Conservation (phyloP, 1,284 basidiomycete species). For the Ceratobasidium papillatum region DNA sequence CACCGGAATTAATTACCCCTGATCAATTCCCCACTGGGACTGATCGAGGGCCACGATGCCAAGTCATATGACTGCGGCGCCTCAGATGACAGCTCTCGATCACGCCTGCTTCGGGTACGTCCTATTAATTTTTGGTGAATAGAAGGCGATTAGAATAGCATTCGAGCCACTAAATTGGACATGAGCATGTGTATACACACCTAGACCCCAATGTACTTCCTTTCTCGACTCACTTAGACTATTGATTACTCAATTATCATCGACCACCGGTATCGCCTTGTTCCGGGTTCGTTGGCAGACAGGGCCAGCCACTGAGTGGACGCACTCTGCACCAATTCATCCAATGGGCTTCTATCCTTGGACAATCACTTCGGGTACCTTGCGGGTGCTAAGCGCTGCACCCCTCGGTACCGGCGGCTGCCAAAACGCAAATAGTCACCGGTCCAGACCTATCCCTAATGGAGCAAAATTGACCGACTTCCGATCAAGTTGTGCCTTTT, state of each 20-base stretch:
- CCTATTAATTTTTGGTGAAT: not conserved
- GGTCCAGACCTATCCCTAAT: not conserved
- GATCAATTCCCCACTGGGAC: not conserved
- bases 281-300: not conserved
- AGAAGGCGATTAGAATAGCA: not conserved
- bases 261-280: not conserved
- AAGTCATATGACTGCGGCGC: not conserved
- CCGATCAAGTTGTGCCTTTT: not conserved
- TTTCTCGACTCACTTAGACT: not conserved
- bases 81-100: constrained; percentile 1
- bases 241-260: not conserved
- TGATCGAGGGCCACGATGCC: not conserved
- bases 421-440: not conserved
- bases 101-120: not conserved
- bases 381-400: not conserved
- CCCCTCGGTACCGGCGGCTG: not conserved
- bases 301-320: not conserved
- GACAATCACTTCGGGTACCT: not conserved
- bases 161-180: not conserved
- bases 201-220: not conserved
- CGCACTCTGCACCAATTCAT: not conserved
- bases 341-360: not conserved
- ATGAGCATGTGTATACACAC: not conserved
- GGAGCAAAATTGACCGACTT: not conserved
- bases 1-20: not conserved